Percentiles rank a stretch among this genome's conserved stretches.
Conservation (phyloP, 176 grass and related monocot species). For the Musa acuminata region DNA sequence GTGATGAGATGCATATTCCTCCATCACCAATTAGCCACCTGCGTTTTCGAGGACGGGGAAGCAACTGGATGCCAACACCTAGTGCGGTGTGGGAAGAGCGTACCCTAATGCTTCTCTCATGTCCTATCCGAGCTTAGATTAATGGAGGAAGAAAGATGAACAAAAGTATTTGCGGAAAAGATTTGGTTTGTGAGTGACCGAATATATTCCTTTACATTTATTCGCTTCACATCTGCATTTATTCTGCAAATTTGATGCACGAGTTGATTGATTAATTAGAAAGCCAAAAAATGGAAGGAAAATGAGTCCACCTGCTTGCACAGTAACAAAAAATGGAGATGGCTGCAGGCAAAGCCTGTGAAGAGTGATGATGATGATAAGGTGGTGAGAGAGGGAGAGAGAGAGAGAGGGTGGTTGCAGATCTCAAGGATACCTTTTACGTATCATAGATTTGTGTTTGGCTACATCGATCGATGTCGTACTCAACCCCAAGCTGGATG, state of each 20-base stretch:
- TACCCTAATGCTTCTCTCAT: not conserved
- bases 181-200: not conserved
- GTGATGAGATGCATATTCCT: not conserved
- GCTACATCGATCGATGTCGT: not conserved
- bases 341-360: too few species aligned
- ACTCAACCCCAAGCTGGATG: not conserved
- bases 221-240: not conserved
- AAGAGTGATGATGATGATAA: not conserved
- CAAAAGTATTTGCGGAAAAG: not conserved
- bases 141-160: not conserved
- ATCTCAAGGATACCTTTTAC: too few species aligned
- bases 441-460: not conserved
- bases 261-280: too few species aligned
- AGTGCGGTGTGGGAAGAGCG: not conserved
- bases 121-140: not conserved
- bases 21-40: not conserved
- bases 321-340: too few species aligned
- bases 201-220: not conserved
- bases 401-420: not conserved
- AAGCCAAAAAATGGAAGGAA: too few species aligned
- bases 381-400: not conserved
- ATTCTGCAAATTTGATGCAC: not conserved
- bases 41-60: not conserved
- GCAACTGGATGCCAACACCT: not conserved
- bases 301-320: too few species aligned